phyloP scores from a whole-genome alignment of 169 alveolate species.

The Plasmodium knowlesi region DNA sequence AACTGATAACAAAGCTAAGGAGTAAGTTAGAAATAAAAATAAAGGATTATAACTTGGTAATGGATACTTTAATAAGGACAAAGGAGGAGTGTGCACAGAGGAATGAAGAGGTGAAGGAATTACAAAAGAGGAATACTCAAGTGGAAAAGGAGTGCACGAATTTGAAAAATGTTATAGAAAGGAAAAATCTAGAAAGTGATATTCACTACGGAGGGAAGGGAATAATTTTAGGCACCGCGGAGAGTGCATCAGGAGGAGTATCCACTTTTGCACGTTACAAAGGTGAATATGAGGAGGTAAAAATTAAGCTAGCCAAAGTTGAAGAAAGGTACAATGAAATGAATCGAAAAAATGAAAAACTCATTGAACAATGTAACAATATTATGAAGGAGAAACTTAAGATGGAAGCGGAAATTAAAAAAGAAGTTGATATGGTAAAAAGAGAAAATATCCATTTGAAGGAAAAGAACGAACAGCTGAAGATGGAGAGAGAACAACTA shows the following conservation, averaged over 20 bases:
- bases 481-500: background rate
- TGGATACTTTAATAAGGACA: slow-evolving; percentile 43
- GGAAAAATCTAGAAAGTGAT: background rate
- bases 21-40: slow-evolving; percentile 25
- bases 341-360: slow-evolving; percentile 17
- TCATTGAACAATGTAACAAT: background rate
- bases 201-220: background rate
- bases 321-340: slow-evolving; percentile 39
- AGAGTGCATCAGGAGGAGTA: background rate
- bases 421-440: slow-evolving; percentile 16
- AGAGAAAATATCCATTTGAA: background rate
- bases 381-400: slow-evolving; percentile 27
- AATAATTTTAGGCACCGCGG: background rate
- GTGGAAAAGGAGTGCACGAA: slow-evolving; percentile 14
- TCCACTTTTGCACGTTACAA: slow-evolving; percentile 4
- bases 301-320: slow-evolving; percentile 1
- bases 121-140: slow-evolving; percentile 15
- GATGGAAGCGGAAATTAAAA: background rate
- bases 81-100: slow-evolving; percentile 49
- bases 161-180: slow-evolving; percentile 40
- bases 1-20: slow-evolving; percentile 26
- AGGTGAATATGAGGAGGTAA: slow-evolving; percentile 47
- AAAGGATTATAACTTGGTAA: slow-evolving; percentile 50
- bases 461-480: background rate
- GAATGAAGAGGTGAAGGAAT: slow-evolving; percentile 11